Conservation (phyloP, 2,329 filamentous ascomycete species). For the Sporothrix luriei region DNA sequence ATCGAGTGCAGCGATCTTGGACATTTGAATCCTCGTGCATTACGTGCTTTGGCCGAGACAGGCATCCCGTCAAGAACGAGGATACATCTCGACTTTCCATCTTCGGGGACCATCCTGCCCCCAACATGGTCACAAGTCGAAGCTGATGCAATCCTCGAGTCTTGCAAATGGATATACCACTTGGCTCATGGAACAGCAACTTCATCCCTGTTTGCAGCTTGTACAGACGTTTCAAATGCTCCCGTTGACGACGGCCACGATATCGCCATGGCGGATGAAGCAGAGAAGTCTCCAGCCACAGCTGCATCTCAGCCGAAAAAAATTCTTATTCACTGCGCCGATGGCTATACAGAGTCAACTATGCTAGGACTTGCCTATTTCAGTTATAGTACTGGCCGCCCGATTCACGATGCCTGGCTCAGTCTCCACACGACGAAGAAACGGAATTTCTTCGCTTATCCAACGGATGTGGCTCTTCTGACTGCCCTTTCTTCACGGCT, state of each 20-base stretch:
- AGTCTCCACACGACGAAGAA: constrained; percentile 75
- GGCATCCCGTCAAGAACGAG: constrained; percentile 48
- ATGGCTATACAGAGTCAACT: constrained; percentile 94
- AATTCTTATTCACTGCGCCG: constrained; percentile 88
- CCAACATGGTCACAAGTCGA: constrained; percentile 82
- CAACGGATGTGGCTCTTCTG: constrained; percentile 83
- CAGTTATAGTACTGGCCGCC: constrained; percentile 82
- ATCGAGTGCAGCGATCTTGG: constrained; percentile 90
- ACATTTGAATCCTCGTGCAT: constrained; percentile 67
- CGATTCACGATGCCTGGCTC: constrained; percentile 85
- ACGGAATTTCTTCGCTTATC: constrained; percentile 96
- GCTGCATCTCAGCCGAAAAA: constrained; percentile 55
- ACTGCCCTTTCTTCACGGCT: constrained; percentile 74
- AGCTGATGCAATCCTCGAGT: constrained; percentile 80
- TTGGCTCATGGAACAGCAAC: constrained; percentile 66
- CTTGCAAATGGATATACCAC: constrained; percentile 86
- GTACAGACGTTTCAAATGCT: constrained; percentile 39
- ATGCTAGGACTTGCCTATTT: constrained; percentile 88
- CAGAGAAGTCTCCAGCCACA: constrained; percentile 30
- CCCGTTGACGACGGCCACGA: constrained; percentile 49
- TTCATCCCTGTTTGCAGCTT: constrained; percentile 35
- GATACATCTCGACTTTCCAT: constrained; percentile 75
- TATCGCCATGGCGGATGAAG: constrained; percentile 48
- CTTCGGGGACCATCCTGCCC: constrained; percentile 87
- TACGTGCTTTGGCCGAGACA: constrained; percentile 64